A percentile compares a stretch with the other conserved stretches of the same genome.
These are phyloP conservation scores for Kwoniella pini DNA, from an alignment of 768 basidiomycete species.

Conservation along the genomic window DNA sequence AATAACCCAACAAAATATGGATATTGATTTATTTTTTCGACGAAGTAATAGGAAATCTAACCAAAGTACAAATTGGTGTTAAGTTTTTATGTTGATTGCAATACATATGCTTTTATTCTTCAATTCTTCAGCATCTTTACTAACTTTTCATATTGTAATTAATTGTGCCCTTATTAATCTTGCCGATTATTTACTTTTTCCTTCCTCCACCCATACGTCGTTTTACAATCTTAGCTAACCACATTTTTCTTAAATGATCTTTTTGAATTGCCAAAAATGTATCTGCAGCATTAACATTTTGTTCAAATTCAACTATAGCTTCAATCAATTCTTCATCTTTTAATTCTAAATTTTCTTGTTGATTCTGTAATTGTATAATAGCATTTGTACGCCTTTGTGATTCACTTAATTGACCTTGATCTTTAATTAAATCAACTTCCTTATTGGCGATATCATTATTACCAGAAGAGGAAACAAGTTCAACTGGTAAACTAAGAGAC, in stretches of 20 bases:
- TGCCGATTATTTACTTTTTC: too few species aligned
- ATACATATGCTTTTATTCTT: too few species aligned
- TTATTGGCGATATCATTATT: background rate
- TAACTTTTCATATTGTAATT: too few species aligned
- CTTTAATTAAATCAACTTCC: background rate
- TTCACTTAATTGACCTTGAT: constrained; percentile 25
- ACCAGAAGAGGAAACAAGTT: too few species aligned
- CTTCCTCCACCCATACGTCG: constrained; percentile 5
- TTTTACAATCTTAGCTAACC: constrained; percentile 27
- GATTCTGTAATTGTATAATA: constrained; percentile 28
- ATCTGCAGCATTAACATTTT: constrained; percentile 32
- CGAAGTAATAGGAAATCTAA: too few species aligned
- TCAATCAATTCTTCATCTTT: constrained; percentile 43
- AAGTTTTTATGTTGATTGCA: too few species aligned
- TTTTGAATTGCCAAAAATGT: constrained; percentile 39
- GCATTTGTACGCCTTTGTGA: constrained; percentile 38
- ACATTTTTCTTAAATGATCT: constrained; percentile 32
- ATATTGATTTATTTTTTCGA: too few species aligned
- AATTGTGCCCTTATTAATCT: too few species aligned
- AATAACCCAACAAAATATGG: too few species aligned
- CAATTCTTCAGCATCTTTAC: too few species aligned
- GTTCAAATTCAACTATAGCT: constrained; percentile 38
- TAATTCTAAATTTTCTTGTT: constrained; percentile 25
- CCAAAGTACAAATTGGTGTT: too few species aligned
- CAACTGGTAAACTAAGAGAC: too few species aligned